Percentiles rank a stretch among this genome's conserved stretches.
Conservation (phyloP, 1,284 basidiomycete genomes). For the Megacollybia platyphylla region DNA sequence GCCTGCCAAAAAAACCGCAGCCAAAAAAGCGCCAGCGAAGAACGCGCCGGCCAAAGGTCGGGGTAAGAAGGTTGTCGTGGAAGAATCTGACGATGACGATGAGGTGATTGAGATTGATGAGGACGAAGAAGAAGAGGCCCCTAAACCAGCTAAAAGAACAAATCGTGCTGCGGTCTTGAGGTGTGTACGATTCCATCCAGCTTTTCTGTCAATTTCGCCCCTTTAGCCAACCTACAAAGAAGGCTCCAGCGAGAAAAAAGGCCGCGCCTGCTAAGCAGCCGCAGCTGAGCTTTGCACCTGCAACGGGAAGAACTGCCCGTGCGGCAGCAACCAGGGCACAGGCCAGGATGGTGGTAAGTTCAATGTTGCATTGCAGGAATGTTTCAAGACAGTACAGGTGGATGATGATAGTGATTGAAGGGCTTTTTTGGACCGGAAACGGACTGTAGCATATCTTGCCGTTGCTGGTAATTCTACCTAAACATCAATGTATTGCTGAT, state of each 20-base stretch:
- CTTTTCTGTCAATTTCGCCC: background rate
- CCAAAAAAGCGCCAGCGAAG: slow-evolving; percentile 12
- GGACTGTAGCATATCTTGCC: background rate
- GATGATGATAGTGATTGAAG: slow-evolving; percentile 12
- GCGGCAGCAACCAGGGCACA: slow-evolving; percentile 47
- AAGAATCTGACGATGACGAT: slow-evolving; percentile 27
- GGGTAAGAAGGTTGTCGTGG: slow-evolving; percentile 36
- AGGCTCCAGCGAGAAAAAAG: slow-evolving; percentile 46
- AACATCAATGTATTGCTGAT: slow-evolving; percentile 27
- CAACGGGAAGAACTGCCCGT: slow-evolving; percentile 39
- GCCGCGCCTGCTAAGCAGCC: slow-evolving; percentile 33
- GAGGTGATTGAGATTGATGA: slow-evolving; percentile 34
- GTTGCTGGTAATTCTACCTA: background rate
- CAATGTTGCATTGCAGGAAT: background rate
- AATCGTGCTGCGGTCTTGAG: slow-evolving; percentile 54
- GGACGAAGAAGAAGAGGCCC: slow-evolving; percentile 35
- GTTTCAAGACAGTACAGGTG: slow-evolving; percentile 5
- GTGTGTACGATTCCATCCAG: slow-evolving; percentile 21
- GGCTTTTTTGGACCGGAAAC: background rate
- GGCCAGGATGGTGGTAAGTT: slow-evolving; percentile 34
- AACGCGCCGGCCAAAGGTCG: slow-evolving; percentile 13
- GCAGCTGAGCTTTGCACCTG: slow-evolving; percentile 52
- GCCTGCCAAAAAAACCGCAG: slow-evolving; percentile 29
- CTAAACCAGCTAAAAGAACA: slow-evolving; percentile 40
- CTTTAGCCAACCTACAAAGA: slow-evolving; percentile 28